A percentile compares a stretch with the other conserved stretches of the same genome.
Conservation (phyloP, 805 yeast species). For the Deakozyma indianensis region DNA sequence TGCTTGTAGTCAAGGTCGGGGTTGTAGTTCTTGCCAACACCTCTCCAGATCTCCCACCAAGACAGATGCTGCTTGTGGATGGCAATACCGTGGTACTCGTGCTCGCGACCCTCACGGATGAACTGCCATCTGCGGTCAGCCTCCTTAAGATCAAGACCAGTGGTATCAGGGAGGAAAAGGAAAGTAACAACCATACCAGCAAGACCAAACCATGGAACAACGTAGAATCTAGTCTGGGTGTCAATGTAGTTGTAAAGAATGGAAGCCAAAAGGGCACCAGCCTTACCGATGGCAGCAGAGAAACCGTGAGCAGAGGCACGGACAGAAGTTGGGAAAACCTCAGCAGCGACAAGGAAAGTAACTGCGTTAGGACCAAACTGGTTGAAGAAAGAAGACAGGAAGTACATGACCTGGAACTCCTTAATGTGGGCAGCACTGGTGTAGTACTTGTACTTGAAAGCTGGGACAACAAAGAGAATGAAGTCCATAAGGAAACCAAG, state of each 20-base stretch:
- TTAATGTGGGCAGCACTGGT: constrained; percentile 14
- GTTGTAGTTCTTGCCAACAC: constrained; percentile 22
- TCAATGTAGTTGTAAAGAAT: constrained; percentile 23
- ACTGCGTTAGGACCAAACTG: constrained; percentile 56
- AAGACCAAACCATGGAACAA: constrained; percentile 27
- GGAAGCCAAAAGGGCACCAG: constrained; percentile 47
- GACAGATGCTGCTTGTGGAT: constrained; percentile 23
- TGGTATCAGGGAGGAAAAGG: constrained; percentile 23
- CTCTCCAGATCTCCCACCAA: constrained; percentile 21
- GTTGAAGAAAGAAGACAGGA: constrained; percentile 47
- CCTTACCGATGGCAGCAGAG: constrained; percentile 51
- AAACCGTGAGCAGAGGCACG: constrained; percentile 57
- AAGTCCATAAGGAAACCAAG: constrained; percentile 44
- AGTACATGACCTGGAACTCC: constrained; percentile 40
- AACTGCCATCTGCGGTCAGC: constrained; percentile 25
- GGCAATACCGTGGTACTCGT: constrained; percentile 27
- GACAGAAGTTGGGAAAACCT: constrained; percentile 48
- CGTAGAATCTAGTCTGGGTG: constrained; percentile 20
- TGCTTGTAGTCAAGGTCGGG: constrained; percentile 25
- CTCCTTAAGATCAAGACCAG: constrained; percentile 24
- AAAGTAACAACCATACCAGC: constrained; percentile 22
- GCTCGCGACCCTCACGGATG: constrained; percentile 20
- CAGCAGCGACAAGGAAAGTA: constrained; percentile 51
- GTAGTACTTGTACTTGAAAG: constrained; percentile 42
- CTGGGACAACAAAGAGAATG: constrained; percentile 39